Evolutionary conservation across 2,329 filamentous ascomycete genomes (phyloP).

Genomic region (Hypoxylon sp.): DNA sequence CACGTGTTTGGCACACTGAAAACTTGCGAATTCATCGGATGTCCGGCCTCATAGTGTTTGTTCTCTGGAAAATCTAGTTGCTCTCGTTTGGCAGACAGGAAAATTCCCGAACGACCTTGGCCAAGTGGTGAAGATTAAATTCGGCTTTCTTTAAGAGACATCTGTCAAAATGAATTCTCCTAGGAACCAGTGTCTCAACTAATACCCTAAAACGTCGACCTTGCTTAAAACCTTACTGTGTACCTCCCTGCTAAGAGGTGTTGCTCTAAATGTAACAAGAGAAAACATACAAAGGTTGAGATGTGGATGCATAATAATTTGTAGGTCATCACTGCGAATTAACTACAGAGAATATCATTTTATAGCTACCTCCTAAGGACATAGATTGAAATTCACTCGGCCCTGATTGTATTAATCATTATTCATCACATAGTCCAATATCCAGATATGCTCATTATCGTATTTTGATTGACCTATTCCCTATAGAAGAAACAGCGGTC

Average conservation of each 20-base stretch:
- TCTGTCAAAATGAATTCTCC: neutral
- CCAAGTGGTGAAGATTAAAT: neutral
- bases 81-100: slow-evolving; percentile 1
- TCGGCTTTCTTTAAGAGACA: neutral
- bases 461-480: slow-evolving; percentile 35
- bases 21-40: slow-evolving; percentile 22
- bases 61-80: neutral
- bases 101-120: neutral
- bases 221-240: neutral
- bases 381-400: no score
- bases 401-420: no score
- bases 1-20: slow-evolving; percentile 26
- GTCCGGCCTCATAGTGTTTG: slow-evolving; percentile 1
- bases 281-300: no score
- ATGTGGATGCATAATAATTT: no score
- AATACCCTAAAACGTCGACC: neutral
- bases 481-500: slow-evolving; percentile 5
- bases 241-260: neutral
- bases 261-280: neutral
- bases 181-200: neutral
- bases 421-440: neutral
- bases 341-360: no score
- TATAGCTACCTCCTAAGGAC: no score
- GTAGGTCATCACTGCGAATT: no score
- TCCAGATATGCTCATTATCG: slow-evolving; percentile 18